Evolutionary conservation across 352 stramenopile genomes (phyloP), one percentile per base, ranked within the genome.

Genomic region (Phytopythium litorale): DNA sequence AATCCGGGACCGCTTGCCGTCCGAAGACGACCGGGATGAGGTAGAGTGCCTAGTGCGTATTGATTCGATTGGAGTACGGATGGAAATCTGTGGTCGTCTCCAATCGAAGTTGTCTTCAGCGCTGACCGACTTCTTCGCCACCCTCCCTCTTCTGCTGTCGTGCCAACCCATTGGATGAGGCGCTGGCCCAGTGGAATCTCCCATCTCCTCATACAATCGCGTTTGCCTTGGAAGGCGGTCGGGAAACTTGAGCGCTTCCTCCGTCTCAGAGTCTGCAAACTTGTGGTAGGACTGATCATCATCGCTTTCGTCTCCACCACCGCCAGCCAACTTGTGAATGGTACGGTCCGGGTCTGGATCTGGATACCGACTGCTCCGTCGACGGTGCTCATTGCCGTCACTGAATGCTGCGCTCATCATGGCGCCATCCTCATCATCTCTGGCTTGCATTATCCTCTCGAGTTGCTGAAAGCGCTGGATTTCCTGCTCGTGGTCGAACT

Each of bases 401-500:
- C 19, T 56, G 23, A 23, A 45, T 4, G n/a, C 13, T 7, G 12
- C 52, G 4, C 37, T 42, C 28, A 18, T 35, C 2, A 13, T 15
- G 6, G 52, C 38, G 11, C 25, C 38, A 13, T 60, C 38, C 11
- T 30, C 13, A 0, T 23, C 6, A 15, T 19, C 23, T 3, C n/a
- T 8, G 5, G 8, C 18, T 40, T 42, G 38, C 55, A 60, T 60
- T 16, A n/a, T 18, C 19, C 30, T 28, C 55, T 60, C 40, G 15
- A 60, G 38, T 13, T 52, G 25, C 9, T 42, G 21, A 19, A 60
- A 60, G 16, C 55, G 23, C n/a, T 51, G 23, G 15, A 60, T 33
- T 15, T 60, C 55, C 23, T n/a, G 21, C 18, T 50, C 38, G 55
- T 60, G 55, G 16, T 60, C 55, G 30, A 60, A 60, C 16, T 52